Percentiles rank a stretch among this genome's conserved stretches.
These are phyloP conservation scores for Boletus subcaerulescens DNA, from an alignment of 768 basidiomycete genomes.

Conservation along the genomic window DNA sequence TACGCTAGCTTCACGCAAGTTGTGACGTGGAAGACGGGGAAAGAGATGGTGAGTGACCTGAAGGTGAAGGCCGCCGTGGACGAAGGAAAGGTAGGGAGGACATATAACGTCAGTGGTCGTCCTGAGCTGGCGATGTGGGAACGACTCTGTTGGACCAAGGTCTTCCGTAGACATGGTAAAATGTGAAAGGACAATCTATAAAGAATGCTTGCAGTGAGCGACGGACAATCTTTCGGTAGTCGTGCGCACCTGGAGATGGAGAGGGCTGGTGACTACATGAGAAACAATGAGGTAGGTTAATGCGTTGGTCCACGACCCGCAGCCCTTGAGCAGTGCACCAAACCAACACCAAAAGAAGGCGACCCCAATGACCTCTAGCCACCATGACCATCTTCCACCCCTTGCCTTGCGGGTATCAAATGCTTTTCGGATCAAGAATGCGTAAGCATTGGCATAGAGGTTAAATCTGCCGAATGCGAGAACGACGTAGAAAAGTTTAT, in stretches of 20 bases:
- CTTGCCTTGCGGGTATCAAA: slow-evolving; percentile 60
- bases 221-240: not conserved
- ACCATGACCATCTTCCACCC: slow-evolving; percentile 77
- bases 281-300: slow-evolving; percentile 79
- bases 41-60: slow-evolving; percentile 98
- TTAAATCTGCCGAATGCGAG: slow-evolving; percentile 93
- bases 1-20: slow-evolving; percentile 75
- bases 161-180: slow-evolving; percentile 94
- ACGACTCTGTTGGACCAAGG: slow-evolving; percentile 87
- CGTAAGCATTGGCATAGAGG: slow-evolving; percentile 86
- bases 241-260: slow-evolving; percentile 84
- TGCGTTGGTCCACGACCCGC: slow-evolving; percentile 67
- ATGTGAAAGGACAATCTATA: slow-evolving; percentile 92
- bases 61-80: slow-evolving; percentile 97
- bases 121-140: slow-evolving; percentile 89
- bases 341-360: slow-evolving; percentile 92
- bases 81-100: slow-evolving; percentile 73
- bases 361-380: slow-evolving; percentile 71
- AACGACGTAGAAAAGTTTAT: slow-evolving; percentile 89
- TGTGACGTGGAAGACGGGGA: slow-evolving; percentile 92
- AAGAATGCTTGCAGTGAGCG: slow-evolving; percentile 5
- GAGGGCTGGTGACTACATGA: slow-evolving; percentile 81
- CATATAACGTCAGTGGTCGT: slow-evolving; percentile 98
- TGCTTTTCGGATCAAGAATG: slow-evolving; percentile 63
- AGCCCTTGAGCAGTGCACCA: slow-evolving; percentile 60